Conservation (phyloP, 2,329 filamentous ascomycete species). For the Talaromyces amestolkiae region DNA sequence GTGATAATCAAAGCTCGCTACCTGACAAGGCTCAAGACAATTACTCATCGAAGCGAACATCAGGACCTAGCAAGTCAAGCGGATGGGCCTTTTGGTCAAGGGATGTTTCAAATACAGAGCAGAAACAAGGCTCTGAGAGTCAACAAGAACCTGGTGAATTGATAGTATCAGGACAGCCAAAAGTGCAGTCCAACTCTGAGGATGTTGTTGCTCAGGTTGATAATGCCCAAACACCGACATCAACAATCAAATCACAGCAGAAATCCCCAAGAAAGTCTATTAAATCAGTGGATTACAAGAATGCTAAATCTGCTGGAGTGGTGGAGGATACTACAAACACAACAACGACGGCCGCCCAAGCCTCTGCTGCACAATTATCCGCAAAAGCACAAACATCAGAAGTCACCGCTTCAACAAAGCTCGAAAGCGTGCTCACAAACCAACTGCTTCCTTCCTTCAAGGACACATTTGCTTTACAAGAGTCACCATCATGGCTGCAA, state of each 20-base stretch:
- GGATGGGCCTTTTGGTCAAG: conserved; percentile 45
- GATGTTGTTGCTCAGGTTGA: conserved; percentile 19
- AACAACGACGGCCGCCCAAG: conserved; percentile 23
- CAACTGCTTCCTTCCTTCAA: conserved; percentile 50
- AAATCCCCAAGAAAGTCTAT: conserved; percentile 28
- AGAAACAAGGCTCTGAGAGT: conserved; percentile 20
- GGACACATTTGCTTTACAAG: conserved; percentile 45
- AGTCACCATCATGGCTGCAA: conserved; percentile 64
- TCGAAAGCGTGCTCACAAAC: conserved; percentile 42
- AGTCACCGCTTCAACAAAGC: conserved; percentile 34
- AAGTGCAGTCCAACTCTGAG: conserved; percentile 20
- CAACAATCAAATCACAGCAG: conserved; percentile 21
- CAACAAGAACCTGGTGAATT: conserved; percentile 23
- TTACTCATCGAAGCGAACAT: conserved; percentile 24
- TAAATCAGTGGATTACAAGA: conserved; percentile 25
- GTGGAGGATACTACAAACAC: conserved; percentile 25
- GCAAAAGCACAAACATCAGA: conserved; percentile 31
- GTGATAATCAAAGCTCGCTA: conserved; percentile 23
- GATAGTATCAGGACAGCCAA: conserved; percentile 23
- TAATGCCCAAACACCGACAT: conserved; percentile 20
- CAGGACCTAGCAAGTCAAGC: conserved; percentile 30
- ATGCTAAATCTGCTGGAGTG: conserved; percentile 17
- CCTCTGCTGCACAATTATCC: conserved; percentile 20
- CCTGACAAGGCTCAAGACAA: conserved; percentile 24
- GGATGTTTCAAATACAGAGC: conserved; percentile 30